These are phyloP conservation scores for Barbarea vulgaris DNA, from an alignment of 345 rosid genomes.

Conservation along the genomic window DNA sequence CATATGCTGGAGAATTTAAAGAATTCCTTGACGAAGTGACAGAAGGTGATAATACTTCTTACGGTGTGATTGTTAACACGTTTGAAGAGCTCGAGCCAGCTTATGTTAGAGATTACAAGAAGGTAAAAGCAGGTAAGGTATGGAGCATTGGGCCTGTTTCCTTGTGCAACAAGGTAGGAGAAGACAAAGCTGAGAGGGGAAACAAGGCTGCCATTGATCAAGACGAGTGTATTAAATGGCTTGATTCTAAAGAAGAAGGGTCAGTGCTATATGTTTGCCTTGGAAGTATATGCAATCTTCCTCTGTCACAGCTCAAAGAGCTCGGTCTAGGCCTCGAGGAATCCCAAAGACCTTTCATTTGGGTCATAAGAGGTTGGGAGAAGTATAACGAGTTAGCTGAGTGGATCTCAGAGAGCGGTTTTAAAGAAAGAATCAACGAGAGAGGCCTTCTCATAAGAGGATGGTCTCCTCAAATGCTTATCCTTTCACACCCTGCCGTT, in stretches of 20 bases:
- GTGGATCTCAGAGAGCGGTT: constrained; percentile 41
- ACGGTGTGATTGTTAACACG: constrained; percentile 46
- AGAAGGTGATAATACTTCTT: constrained; percentile 33
- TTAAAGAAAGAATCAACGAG: constrained; percentile 39
- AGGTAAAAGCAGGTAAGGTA: constrained; percentile 27
- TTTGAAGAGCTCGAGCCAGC: constrained; percentile 48
- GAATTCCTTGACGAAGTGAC: background rate
- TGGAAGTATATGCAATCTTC: constrained; percentile 45
- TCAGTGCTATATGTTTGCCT: constrained; percentile 56
- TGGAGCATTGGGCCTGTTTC: constrained; percentile 56
- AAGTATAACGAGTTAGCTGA: constrained; percentile 29
- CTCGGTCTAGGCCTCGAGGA: constrained; percentile 22
- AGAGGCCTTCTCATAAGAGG: constrained; percentile 49
- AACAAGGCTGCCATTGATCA: constrained; percentile 32
- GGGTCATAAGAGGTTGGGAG: constrained; percentile 51
- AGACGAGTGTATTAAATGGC: constrained; percentile 45
- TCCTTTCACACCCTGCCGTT: constrained; percentile 46
- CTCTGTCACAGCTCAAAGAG: constrained; percentile 29
- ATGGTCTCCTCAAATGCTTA: constrained; percentile 58
- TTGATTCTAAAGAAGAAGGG: constrained; percentile 31
- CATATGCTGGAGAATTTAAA: constrained; percentile 11
- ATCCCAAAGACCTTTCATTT: constrained; percentile 46
- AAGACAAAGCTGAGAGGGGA: constrained; percentile 49
- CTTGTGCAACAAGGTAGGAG: constrained; percentile 30
- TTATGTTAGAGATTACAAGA: constrained; percentile 39